Conservation (phyloP, 306 rosid species). For the Pueraria montana region DNA sequence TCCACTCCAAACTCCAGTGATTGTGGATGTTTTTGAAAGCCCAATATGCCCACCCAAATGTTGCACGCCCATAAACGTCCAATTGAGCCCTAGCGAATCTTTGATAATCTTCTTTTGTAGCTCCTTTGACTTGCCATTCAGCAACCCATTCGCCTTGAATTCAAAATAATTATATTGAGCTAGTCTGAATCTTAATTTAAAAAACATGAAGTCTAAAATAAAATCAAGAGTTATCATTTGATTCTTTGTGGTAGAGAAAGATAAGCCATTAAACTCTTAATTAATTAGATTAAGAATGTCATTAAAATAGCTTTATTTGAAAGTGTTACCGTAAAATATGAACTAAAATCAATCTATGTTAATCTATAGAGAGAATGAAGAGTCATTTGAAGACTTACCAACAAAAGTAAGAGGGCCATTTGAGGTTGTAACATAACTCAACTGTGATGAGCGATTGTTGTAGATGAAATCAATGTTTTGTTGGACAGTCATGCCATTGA, state of each 20-base stretch:
- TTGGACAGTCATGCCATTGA: slow-evolving; percentile 58
- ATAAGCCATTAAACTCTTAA: too few species aligned
- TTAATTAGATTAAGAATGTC: too few species aligned
- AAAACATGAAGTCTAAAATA: neutral
- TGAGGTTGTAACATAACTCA: slow-evolving; percentile 64
- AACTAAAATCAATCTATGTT: too few species aligned
- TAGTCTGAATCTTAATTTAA: neutral
- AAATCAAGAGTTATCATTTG: neutral
- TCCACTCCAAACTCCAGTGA: slow-evolving; percentile 85
- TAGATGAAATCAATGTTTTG: slow-evolving; percentile 69
- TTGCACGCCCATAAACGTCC: slow-evolving; percentile 67
- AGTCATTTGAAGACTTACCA: slow-evolving; percentile 54
- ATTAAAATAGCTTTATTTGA: too few species aligned
- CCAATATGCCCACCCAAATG: slow-evolving; percentile 93
- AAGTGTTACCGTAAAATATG: too few species aligned
- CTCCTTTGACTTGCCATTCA: slow-evolving; percentile 65
- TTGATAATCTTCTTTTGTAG: slow-evolving; percentile 68
- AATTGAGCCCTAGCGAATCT: slow-evolving; percentile 70
- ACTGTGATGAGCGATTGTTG: slow-evolving; percentile 56
- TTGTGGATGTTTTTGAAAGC: slow-evolving; percentile 65
- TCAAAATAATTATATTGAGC: neutral
- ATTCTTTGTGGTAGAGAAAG: too few species aligned
- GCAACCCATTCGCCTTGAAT: slow-evolving; percentile 81
- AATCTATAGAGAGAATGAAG: neutral
- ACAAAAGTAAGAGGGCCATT: slow-evolving; percentile 81